Conservation (phyloP, 2,329 filamentous ascomycete species). For the Fusarium redolens region DNA sequence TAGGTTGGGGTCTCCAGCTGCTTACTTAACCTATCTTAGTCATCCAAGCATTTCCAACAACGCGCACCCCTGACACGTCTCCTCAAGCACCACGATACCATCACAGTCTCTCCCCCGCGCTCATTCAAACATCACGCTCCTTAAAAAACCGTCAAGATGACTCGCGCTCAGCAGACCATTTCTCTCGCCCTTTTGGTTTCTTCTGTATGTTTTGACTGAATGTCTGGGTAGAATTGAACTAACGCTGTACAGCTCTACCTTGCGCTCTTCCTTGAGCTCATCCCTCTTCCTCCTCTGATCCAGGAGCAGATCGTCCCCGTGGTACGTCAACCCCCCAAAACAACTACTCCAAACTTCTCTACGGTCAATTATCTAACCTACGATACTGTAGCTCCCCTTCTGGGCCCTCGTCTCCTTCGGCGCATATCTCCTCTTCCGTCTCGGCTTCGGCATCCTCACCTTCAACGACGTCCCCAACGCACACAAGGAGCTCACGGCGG, state of each 20-base stretch:
- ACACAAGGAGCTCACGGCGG: constrained; percentile 86
- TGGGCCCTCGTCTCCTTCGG: constrained; percentile 93
- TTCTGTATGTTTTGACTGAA: constrained; percentile 70
- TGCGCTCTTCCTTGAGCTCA: constrained; percentile 82
- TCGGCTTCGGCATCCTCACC: constrained; percentile 91
- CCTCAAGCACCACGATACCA: constrained; percentile 40
- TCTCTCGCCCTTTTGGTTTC: constrained; percentile 88
- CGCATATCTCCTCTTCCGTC: constrained; percentile 89
- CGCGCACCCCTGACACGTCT: constrained; percentile 46
- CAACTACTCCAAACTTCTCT: not conserved
- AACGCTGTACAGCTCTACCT: constrained; percentile 80
- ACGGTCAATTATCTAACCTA: not conserved
- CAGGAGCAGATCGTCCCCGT: constrained; percentile 90
- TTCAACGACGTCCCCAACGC: constrained; percentile 97
- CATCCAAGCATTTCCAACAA: constrained; percentile 18
- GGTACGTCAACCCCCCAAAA: constrained; percentile 64
- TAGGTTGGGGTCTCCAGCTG: not conserved
- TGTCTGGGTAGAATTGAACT: constrained; percentile 16
- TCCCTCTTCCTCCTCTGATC: constrained; percentile 81
- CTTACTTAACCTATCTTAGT: constrained; percentile 32
- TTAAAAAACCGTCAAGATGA: constrained; percentile 71
- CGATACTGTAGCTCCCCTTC: constrained; percentile 78
- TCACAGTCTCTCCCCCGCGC: constrained; percentile 12
- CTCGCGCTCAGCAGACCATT: constrained; percentile 91
- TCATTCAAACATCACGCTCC: constrained; percentile 5